Conservation (phyloP, 164 flowering plant species). For the Chimonanthus praecox region DNA sequence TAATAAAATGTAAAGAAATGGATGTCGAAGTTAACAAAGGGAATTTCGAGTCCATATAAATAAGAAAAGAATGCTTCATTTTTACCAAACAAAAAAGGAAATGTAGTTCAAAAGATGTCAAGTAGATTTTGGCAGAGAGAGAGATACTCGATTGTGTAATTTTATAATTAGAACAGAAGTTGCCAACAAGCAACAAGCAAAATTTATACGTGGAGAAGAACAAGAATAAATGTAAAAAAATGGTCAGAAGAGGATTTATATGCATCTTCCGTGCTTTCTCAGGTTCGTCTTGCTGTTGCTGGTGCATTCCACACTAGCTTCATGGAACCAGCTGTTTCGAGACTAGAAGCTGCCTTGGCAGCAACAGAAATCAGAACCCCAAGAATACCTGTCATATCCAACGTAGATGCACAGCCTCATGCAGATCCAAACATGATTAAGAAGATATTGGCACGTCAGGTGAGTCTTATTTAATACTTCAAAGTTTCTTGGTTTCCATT, state of each 20-base stretch:
- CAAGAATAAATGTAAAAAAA: no score
- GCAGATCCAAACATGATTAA: constrained; percentile 83
- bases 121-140: no score
- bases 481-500: neutral
- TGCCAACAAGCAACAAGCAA: no score
- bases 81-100: no score
- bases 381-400: constrained; percentile 93
- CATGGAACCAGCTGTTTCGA: constrained; percentile 96
- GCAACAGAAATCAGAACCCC: constrained; percentile 77
- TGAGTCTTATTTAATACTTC: constrained; percentile 14
- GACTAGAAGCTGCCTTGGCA: constrained; percentile 87
- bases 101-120: no score
- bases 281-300: constrained; percentile 99
- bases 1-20: no score
- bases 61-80: no score
- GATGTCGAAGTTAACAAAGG: no score
- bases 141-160: no score
- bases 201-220: no score
- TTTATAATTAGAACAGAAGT: no score
- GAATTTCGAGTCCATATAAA: no score
- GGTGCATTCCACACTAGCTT: constrained; percentile 98
- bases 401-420: constrained; percentile 95
- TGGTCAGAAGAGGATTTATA: neutral
- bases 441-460: constrained; percentile 92
- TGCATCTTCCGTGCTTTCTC: neutral